These are phyloP conservation scores for Penicillium taxi DNA, from an alignment of 495 filamentous ascomycete species.

Conservation along the genomic window DNA sequence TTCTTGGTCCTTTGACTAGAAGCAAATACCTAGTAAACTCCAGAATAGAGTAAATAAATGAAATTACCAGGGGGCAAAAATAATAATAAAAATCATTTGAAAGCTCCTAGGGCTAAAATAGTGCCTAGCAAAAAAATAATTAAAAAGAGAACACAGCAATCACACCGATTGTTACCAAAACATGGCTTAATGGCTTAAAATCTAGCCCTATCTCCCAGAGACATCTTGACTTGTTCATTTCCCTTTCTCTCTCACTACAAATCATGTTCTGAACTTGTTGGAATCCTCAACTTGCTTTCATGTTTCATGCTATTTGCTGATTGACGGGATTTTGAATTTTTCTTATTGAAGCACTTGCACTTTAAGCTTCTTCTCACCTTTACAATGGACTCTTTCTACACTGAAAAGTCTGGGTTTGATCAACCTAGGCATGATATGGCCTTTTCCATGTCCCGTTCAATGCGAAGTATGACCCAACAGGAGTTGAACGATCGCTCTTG, in stretches of 20 bases:
- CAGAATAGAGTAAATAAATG: neutral
- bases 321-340: neutral
- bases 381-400: slow-evolving; percentile 32
- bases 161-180: slow-evolving; percentile 26
- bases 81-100: slow-evolving; percentile 1
- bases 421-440: slow-evolving; percentile 9
- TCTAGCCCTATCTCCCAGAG: slow-evolving; percentile 21
- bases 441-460: slow-evolving; percentile 23
- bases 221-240: slow-evolving; percentile 11
- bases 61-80: slow-evolving; percentile 1
- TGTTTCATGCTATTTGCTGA: too few species aligned
- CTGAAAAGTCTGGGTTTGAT: slow-evolving; percentile 24
- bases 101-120: too few species aligned
- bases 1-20: too few species aligned
- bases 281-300: neutral
- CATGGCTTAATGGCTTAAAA: slow-evolving; percentile 25
- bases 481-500: slow-evolving; percentile 18
- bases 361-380: neutral
- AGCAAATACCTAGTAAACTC: neutral
- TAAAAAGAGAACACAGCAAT: slow-evolving; percentile 10
- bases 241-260: slow-evolving; percentile 4
- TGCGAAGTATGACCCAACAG: slow-evolving; percentile 19
- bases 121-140: too few species aligned
- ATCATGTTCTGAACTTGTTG: slow-evolving; percentile 2
- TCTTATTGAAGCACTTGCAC: neutral